Conservation (phyloP, 371 early-diverging fungal genomes). For the Saksenaea oblongispora region DNA sequence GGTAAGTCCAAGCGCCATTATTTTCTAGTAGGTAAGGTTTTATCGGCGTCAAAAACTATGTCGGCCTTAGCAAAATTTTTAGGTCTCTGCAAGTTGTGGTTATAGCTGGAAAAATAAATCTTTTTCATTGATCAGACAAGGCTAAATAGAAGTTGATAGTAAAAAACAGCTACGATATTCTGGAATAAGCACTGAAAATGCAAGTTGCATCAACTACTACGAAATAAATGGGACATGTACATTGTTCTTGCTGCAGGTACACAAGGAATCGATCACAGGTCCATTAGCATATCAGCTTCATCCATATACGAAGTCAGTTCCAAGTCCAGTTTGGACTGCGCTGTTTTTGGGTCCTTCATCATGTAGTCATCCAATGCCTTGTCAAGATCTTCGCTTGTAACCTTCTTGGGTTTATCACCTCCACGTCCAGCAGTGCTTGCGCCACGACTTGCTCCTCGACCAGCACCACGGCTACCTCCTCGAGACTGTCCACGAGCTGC, state of each 20-base stretch:
- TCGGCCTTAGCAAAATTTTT: conserved; percentile 1
- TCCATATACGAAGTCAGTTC: conserved; percentile 48
- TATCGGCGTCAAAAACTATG: background rate
- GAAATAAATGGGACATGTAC: background rate
- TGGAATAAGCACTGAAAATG: background rate
- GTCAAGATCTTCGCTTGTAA: conserved; percentile 40
- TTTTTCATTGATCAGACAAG: background rate
- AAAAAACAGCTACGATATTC: background rate
- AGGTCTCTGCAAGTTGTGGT: background rate
- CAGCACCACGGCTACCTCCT: background rate
- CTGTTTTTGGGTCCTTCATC: conserved; percentile 54
- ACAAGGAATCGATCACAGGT: conserved; percentile 5
- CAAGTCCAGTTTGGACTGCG: conserved; percentile 45
- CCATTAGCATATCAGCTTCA: conserved; percentile 23
- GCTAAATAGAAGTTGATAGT: background rate
- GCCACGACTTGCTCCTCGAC: background rate
- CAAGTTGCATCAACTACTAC: background rate
- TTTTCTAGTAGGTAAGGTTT: conserved; percentile 28
- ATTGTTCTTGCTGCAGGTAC: conserved; percentile 10
- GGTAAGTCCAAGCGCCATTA: conserved; percentile 30
- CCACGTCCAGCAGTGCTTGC: background rate
- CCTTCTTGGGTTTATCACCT: conserved; percentile 4
- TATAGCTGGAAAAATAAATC: background rate
- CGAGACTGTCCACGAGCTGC: background rate
- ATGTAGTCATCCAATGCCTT: conserved; percentile 47